A percentile compares a stretch with the other conserved stretches of the same genome.
Evolutionary conservation across 768 basidiomycete genomes (phyloP).

Genomic region (Russula emetica): DNA sequence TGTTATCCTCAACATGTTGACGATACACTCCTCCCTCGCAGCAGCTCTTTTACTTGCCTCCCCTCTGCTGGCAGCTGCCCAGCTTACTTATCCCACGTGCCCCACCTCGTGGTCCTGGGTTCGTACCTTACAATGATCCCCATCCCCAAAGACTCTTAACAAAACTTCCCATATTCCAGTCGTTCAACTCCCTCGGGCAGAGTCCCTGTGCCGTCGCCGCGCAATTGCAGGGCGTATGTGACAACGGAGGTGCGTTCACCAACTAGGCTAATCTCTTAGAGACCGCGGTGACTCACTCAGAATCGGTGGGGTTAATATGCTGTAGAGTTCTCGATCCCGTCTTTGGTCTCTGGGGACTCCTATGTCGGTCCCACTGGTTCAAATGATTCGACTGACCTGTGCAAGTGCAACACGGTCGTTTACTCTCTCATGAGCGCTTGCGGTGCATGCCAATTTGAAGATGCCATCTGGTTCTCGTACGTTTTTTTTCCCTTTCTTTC

Average conservation of each 20-base stretch:
- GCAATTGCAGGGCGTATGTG: conserved; percentile 8
- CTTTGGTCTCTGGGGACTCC: neutral
- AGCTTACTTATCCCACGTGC: neutral
- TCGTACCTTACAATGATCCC: neutral
- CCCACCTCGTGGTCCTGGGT: conserved; percentile 11
- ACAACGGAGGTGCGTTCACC: conserved; percentile 10
- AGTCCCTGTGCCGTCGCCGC: conserved; percentile 10
- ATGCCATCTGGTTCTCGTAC: conserved; percentile 23
- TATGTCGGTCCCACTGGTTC: conserved; percentile 27
- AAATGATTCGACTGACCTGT: conserved; percentile 29
- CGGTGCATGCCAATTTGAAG: conserved; percentile 32
- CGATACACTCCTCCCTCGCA: neutral
- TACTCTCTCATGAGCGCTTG: conserved; percentile 38
- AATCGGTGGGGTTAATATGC: neutral
- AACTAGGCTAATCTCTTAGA: neutral
- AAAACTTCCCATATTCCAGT: neutral
- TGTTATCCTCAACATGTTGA: neutral
- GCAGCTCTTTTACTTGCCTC: neutral
- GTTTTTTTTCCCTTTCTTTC: too few species aligned
- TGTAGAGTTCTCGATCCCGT: conserved; percentile 9
- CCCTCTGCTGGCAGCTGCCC: neutral
- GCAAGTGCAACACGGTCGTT: conserved; percentile 36
- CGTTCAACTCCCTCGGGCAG: conserved; percentile 17
- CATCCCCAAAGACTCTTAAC: neutral
- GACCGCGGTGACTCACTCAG: neutral